Conservation (phyloP, 352 stramenopile species). For the Elongisporangium prolatum region DNA sequence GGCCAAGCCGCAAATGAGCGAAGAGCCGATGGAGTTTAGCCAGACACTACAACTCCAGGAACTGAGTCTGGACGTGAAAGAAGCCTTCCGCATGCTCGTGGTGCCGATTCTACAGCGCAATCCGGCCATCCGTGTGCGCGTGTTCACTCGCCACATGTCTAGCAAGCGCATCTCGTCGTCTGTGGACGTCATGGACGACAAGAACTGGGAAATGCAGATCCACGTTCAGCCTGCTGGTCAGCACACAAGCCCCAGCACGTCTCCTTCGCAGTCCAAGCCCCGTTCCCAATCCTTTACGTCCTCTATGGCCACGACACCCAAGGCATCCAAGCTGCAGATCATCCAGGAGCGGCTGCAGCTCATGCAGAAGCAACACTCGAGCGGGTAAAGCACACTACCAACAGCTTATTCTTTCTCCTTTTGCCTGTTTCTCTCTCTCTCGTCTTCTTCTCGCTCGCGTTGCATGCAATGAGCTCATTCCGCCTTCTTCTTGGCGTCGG, state of each 20-base stretch:
- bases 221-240: conserved; percentile 32
- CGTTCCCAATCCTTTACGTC: conserved; percentile 4
- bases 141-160: conserved; percentile 38
- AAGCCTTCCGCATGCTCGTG: conserved; percentile 65
- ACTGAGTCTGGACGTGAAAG: conserved; percentile 67
- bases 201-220: conserved; percentile 60
- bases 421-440: not conserved
- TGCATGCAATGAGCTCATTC: conserved; percentile 33
- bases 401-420: not conserved
- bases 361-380: conserved; percentile 27
- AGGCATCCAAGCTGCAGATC: conserved; percentile 38
- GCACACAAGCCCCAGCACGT: conserved; percentile 1
- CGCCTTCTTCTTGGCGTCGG: conserved; percentile 84
- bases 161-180: not conserved
- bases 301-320: conserved; percentile 21
- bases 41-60: conserved; percentile 45
- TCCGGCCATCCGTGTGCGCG: conserved; percentile 33
- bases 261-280: not conserved
- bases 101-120: conserved; percentile 65
- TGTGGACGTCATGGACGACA: conserved; percentile 10
- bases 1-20: conserved; percentile 8
- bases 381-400: not conserved
- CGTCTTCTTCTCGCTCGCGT: not conserved
- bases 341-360: conserved; percentile 56
- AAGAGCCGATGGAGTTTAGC: conserved; percentile 17